These are phyloP conservation scores for Colletotrichum caudatum DNA, from an alignment of 2,329 filamentous ascomycete genomes.

Conservation along the genomic window DNA sequence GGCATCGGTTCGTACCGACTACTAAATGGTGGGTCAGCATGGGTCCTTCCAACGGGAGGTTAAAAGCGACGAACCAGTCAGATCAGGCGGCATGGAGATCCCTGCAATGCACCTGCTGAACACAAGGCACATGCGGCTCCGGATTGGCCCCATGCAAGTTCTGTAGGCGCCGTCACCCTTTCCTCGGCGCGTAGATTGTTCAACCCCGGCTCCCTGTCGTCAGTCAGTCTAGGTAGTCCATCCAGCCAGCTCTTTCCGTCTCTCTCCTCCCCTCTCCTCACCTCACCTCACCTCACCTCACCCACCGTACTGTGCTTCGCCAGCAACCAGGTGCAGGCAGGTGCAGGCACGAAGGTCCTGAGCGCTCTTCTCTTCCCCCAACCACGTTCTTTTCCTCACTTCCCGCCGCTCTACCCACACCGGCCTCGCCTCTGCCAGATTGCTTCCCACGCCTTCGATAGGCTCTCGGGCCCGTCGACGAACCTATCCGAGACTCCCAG, in stretches of 20 bases:
- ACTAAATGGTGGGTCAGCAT: conserved; percentile 6
- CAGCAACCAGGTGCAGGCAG: neutral
- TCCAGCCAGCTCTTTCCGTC: neutral
- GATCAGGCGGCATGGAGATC: conserved; percentile 7
- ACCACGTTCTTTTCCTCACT: conserved; percentile 35
- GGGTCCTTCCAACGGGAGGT: conserved; percentile 38
- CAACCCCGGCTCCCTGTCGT: conserved; percentile 37
- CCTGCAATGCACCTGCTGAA: conserved; percentile 38
- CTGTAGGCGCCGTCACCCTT: conserved; percentile 44
- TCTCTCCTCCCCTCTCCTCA: conserved; percentile 11
- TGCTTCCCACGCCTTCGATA: conserved; percentile 28
- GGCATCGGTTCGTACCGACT: conserved; percentile 21
- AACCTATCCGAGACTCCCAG: conserved; percentile 18
- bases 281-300: conserved; percentile 13
- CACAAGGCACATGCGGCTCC: conserved; percentile 44
- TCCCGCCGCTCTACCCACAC: conserved; percentile 24
- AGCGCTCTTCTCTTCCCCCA: conserved; percentile 23
- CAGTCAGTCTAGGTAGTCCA: conserved; percentile 1
- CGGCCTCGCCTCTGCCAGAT: conserved; percentile 8
- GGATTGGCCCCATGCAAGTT: conserved; percentile 44
- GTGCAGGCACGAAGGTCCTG: neutral
- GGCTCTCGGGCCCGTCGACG: conserved; percentile 23
- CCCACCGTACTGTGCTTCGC: neutral
- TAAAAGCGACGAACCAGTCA: conserved; percentile 39
- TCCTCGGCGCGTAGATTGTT: conserved; percentile 43